Evolutionary conservation across 2,329 filamentous ascomycete genomes (phyloP).

Genomic region (Xylariales sp.): DNA sequence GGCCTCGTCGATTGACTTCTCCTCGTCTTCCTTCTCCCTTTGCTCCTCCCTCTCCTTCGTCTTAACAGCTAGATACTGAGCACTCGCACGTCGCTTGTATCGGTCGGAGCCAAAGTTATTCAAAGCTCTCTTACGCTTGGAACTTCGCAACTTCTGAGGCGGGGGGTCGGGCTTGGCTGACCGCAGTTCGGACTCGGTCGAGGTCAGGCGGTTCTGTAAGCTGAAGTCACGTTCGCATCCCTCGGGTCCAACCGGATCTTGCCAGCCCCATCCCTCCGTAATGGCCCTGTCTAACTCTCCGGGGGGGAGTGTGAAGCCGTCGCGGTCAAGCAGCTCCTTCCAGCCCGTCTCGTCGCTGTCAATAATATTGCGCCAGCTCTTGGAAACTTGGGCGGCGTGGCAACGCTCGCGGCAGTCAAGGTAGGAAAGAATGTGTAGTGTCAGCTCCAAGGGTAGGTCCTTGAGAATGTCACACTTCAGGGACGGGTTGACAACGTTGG

Average conservation of each 20-base stretch:
- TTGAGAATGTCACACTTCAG: conserved; percentile 90
- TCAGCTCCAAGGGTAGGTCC: conserved; percentile 79
- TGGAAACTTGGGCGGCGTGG: conserved; percentile 87
- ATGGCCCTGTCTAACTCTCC: conserved; percentile 86
- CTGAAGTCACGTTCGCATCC: conserved; percentile 81
- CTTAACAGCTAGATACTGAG: conserved; percentile 36
- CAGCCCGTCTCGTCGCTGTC: conserved; percentile 93
- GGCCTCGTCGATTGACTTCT: conserved; percentile 33
- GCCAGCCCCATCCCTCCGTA: conserved; percentile 94
- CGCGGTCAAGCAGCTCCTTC: conserved; percentile 84
- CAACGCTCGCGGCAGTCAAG: conserved; percentile 84
- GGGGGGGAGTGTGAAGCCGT: conserved; percentile 73
- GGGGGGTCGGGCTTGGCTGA: conserved; percentile 36
- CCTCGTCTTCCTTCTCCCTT: conserved; percentile 15
- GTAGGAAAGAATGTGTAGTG: conserved; percentile 81
- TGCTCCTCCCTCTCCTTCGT: conserved; percentile 8
- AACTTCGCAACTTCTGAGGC: conserved; percentile 39
- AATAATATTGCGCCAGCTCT: conserved; percentile 84
- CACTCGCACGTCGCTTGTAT: conserved; percentile 48
- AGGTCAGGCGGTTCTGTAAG: conserved; percentile 46
- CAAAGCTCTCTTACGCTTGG: conserved; percentile 53
- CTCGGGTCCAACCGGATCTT: conserved; percentile 71
- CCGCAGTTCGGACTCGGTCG: conserved; percentile 47
- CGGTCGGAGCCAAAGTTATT: conserved; percentile 43
- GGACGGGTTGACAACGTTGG: conserved; percentile 86